Base-by-base conservation (phyloP, 2,329 filamentous ascomycete species). In the Lecanicillium sp. region DNA sequence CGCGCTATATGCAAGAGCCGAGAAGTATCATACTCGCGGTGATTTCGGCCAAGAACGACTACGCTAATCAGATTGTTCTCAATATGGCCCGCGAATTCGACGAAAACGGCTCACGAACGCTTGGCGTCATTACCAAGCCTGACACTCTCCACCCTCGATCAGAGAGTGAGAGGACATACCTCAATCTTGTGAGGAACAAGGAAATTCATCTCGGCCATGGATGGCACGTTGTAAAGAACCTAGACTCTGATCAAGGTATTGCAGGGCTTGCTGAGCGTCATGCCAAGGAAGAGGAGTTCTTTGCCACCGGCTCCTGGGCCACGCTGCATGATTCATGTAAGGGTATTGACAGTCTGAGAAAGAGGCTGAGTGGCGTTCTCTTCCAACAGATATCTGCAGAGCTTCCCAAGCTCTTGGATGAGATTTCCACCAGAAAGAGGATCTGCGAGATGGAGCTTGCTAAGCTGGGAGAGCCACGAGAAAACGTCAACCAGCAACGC, bases 91-190 rank as follows among this genome's bases (percentile, higher is more conserved):
- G 31, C 27, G 2, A 31, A n/a, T 2, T 14, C 19, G 31, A 38
- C 30, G 3, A 49, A 0, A 17, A 41, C 0, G 55, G 62, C 2
- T 18, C 29, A 1, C 68, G 73, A 3, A 78, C 74, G 0, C 50
- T 79, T 0, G 73, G 74, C 3, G 64, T 79, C 41, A 70, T 79
- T 44, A 79, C 76, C 0, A 79, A 78, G 50, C 72, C 73, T 0
- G 74, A 79, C 44, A 53, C 46, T 4, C 29, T 49, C 10, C 41
- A 40, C 27, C 37, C 32, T 3, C 50, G 47, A 3, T 68, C 68
- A 0, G 61, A 57, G 1, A 61, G 56, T 18, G 68, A 74, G 44
- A 40, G 40, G 0, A 39, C 52, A 4, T 73, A 61, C 34, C 32
- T 68, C 1, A 52, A 56, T 0, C 56, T 74, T 0, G 70, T 67